Conservation (phyloP, 139 green algal genomes). For the Chlamydomonas asymmetrica region DNA sequence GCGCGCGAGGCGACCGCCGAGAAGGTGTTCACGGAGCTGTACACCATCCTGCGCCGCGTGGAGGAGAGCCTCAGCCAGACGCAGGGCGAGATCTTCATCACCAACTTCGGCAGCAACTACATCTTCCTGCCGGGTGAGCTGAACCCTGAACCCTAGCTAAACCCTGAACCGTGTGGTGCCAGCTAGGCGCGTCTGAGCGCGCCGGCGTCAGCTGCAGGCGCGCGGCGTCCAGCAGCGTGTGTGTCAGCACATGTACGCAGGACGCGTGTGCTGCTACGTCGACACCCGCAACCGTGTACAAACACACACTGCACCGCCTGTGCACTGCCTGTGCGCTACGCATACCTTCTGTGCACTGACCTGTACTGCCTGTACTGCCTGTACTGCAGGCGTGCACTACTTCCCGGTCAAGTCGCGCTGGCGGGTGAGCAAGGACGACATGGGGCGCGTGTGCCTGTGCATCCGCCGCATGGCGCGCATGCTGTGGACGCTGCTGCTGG, state of each 20-base stretch:
- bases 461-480: slow-evolving; percentile 26
- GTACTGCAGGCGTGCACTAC: slow-evolving; percentile 18
- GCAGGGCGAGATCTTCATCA: slow-evolving; percentile 29
- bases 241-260: no score
- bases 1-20: slow-evolving; percentile 4
- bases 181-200: no score
- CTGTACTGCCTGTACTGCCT: no score
- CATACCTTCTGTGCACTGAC: no score
- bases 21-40: slow-evolving; percentile 16
- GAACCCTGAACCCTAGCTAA: no score
- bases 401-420: slow-evolving; percentile 13
- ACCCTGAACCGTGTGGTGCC: no score
- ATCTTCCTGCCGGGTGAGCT: slow-evolving; percentile 41
- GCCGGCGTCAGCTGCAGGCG: no score
- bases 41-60: slow-evolving; percentile 3
- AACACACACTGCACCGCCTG: no score
- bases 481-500: slow-evolving; percentile 36
- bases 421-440: slow-evolving; percentile 17
- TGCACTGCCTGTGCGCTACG: no score
- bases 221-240: no score
- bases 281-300: no score
- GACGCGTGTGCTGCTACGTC: no score
- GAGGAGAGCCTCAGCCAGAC: slow-evolving; percentile 17
- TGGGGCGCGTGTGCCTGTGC: slow-evolving; percentile 16
- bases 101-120: slow-evolving; percentile 31